These are phyloP conservation scores for Candida mattraensis DNA, from an alignment of 805 yeast genomes.

Conservation along the genomic window DNA sequence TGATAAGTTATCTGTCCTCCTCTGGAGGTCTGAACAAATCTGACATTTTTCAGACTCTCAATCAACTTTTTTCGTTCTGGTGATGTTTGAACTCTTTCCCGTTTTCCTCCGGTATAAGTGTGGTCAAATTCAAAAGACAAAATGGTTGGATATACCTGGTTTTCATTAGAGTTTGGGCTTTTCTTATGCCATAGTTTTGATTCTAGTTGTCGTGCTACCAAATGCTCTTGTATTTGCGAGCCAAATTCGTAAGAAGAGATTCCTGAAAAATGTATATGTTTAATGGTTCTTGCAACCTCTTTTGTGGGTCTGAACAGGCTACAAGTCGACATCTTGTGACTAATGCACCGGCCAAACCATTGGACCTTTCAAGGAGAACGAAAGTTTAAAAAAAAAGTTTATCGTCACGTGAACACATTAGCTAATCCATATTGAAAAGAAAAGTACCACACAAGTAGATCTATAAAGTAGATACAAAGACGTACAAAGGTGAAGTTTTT, in stretches of 20 bases:
- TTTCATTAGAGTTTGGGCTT: slow-evolving; percentile 18
- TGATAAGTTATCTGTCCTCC: slow-evolving; percentile 98
- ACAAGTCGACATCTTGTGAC: too few species aligned
- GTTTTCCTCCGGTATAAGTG: slow-evolving; percentile 89
- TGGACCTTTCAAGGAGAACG: too few species aligned
- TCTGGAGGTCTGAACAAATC: slow-evolving; percentile 73
- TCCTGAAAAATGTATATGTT: slow-evolving; percentile 45
- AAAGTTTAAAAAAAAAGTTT: too few species aligned
- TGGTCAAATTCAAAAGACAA: slow-evolving; percentile 84
- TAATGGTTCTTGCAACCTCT: slow-evolving; percentile 34
- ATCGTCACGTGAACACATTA: too few species aligned
- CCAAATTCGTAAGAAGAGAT: slow-evolving; percentile 48
- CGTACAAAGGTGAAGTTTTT: too few species aligned
- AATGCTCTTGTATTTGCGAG: slow-evolving; percentile 51
- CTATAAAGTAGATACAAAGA: too few species aligned
- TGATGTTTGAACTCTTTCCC: slow-evolving; percentile 59
- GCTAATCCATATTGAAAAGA: too few species aligned
- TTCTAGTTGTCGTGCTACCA: slow-evolving; percentile 57
- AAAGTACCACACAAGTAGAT: too few species aligned
- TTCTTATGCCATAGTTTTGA: slow-evolving; percentile 40
- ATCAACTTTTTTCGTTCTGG: slow-evolving; percentile 19
- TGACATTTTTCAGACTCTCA: slow-evolving; percentile 45
- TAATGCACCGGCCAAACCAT: too few species aligned
- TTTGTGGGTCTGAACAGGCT: slow-evolving; percentile 16
- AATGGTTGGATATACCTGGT: slow-evolving; percentile 63